Base-by-base conservation (phyloP, 2,329 filamentous ascomycete species). In the Ophidiomyces ophidiicola region DNA sequence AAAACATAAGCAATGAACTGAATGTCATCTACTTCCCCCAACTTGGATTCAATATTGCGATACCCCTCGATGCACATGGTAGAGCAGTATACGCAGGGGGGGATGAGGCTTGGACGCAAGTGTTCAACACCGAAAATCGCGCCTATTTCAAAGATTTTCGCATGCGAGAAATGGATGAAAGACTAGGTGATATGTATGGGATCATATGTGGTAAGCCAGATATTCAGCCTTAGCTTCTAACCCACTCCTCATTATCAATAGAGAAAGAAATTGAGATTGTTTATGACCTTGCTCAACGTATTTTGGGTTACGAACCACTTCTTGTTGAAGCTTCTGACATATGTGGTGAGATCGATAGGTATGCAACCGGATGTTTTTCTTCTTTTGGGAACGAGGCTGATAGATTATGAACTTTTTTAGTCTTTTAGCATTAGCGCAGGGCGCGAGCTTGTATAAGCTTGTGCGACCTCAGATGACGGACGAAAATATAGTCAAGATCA, bases 21-120 rank as follows among this genome's bases (percentile, higher is more conserved):
- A 87, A 87, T 39, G 92, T 92, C 46, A 80, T 90, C 12, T 94
- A 90, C 56, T 81, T 93, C 45, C 88, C 87, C 0, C 86, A 94
- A 52, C 74, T 94, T 25, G 90, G 90, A 0, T 98, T 94, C 54
- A 71, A 94, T 25, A 82, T 86, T 2, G 77, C 80, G 0, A 77
- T 93, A 11, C 71, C 71, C 1, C 58, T 78, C 3, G 73, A 85
- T 48, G 62, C 68, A 10, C 76, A 71, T 1, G 74, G 75, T 0
- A 62, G 68, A 32, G 71, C 74, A 0, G 63, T 72, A 7, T 87
- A 80, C 48, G 69, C 76, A 48, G 82, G 82, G 1, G 65, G 72
- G 42, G 67, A 69, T 11, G 76, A 77, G 41, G 60, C 61, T 0
- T 98, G 88, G 90, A 75, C 86, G 44, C 73, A 74, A 41, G 76